A percentile compares a stretch with the other conserved stretches of the same genome.
These are phyloP conservation scores for Penicillium roqueforti DNA, from an alignment of 495 filamentous ascomycete genomes.

Conservation along the genomic window DNA sequence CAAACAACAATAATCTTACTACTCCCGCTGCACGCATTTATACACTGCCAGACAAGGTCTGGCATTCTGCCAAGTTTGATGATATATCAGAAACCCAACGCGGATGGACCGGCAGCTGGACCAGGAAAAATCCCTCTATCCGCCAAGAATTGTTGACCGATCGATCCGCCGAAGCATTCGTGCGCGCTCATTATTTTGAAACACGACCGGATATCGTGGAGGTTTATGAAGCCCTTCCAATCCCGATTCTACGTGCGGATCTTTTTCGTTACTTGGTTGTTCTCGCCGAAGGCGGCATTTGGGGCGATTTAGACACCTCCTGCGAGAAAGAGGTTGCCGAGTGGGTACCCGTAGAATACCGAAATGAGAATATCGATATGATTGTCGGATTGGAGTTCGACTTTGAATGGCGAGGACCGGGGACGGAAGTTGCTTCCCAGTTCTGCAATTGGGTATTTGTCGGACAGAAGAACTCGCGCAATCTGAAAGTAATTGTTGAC, in stretches of 20 bases:
- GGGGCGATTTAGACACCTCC: slow-evolving; percentile 56
- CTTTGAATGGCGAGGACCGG: slow-evolving; percentile 28
- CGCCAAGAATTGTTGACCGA: slow-evolving; percentile 37
- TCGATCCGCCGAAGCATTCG: slow-evolving; percentile 22
- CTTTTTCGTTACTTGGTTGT: slow-evolving; percentile 56
- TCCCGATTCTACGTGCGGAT: slow-evolving; percentile 51
- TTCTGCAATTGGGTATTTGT: slow-evolving; percentile 43
- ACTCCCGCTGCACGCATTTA: not conserved
- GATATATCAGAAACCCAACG: slow-evolving; percentile 20
- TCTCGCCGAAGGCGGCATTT: slow-evolving; percentile 54
- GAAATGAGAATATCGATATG: slow-evolving; percentile 28
- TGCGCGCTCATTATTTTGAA: slow-evolving; percentile 26
- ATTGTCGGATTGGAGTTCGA: slow-evolving; percentile 47
- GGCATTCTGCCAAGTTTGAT: slow-evolving; percentile 21
- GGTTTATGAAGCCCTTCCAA: slow-evolving; percentile 36
- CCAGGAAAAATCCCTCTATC: slow-evolving; percentile 19
- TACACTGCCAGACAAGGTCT: slow-evolving; percentile 22
- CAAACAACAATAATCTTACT: not conserved
- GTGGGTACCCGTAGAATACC: slow-evolving; percentile 51
- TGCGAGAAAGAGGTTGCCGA: slow-evolving; percentile 44
- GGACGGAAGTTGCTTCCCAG: slow-evolving; percentile 30
- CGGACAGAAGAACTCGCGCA: slow-evolving; percentile 26
- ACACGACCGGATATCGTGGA: slow-evolving; percentile 38
- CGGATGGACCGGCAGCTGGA: slow-evolving; percentile 28
- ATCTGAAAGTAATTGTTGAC: slow-evolving; percentile 32